Evolutionary conservation across 2,329 filamentous ascomycete genomes (phyloP), one percentile per base, ranked within the genome.

Genomic region (Leptographium lundbergii): DNA sequence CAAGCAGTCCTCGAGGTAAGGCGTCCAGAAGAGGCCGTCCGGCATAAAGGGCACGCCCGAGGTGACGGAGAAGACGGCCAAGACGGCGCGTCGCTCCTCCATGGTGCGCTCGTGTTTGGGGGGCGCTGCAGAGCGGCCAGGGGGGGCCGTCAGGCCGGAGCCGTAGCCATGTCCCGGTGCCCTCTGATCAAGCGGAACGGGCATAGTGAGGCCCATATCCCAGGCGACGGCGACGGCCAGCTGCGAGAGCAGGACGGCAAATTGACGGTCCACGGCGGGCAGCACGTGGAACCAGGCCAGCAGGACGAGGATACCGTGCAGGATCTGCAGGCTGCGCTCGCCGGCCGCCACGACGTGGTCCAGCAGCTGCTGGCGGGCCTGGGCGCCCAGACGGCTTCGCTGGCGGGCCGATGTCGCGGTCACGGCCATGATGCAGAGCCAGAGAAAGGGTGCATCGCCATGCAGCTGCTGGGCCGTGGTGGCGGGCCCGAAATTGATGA

Each of bases 1-100:
- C 0, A 85, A 69, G 42, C 75, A 80, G 27, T 83, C 79, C 34
- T 83, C 81, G 72, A 86, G 76, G 57, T 82, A 76, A 1, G 76
- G 64, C 1, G 77, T 82, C 82, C 82, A 87, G 3, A 71, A 72
- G 56, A 85, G 69, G 2, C 74, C 66, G 58, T 84, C 80, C 57
- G 75, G 71, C 55, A 74, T 74, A 2, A 56, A 58, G 5, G 61
- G 50, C n/a, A 51, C 19, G 72, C 64, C 66, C 14, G 69, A 69
- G 51, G 69, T 70, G 6, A 75, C 61, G 3, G 71, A 70, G 66
- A 75, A 82, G 14, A 75, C 71, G 1, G 74, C 73, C 22, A 82
- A 65, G 0, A 76, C 67, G 4, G 75, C 74, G 59, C 80, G 72
- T 7, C 75, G 70, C 55, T 80, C 77, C 60, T 81, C 78, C 61